Conservation (phyloP, 176 grass and related monocot genomes). For the Lolium multiflorum region DNA sequence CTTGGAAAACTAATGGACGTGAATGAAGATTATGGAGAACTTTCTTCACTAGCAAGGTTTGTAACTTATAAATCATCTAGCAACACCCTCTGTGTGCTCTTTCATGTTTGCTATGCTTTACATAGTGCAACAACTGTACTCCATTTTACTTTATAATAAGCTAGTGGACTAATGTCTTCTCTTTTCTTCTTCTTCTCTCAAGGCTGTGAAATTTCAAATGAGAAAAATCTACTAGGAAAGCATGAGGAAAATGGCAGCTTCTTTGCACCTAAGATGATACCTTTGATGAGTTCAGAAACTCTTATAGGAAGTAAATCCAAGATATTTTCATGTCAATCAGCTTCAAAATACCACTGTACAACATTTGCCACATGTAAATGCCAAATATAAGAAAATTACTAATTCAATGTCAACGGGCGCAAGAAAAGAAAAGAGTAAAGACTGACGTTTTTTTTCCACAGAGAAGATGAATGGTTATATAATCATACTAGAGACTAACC, state of each 20-base stretch:
- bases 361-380: too few relatives aligned
- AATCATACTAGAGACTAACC: not conserved
- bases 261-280: slow-evolving; percentile 10
- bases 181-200: slow-evolving; percentile 27
- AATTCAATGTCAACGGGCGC: too few relatives aligned
- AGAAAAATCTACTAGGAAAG: slow-evolving; percentile 25
- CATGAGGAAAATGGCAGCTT: slow-evolving; percentile 24
- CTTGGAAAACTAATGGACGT: slow-evolving; percentile 91
- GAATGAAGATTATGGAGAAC: slow-evolving; percentile 76
- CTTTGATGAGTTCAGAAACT: slow-evolving; percentile 25
- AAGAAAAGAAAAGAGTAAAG: too few relatives aligned
- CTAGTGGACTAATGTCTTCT: not conserved
- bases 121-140: not conserved
- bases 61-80: slow-evolving; percentile 13
- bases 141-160: not conserved
- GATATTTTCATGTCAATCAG: slow-evolving; percentile 14
- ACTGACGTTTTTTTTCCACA: not conserved
- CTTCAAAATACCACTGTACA: slow-evolving; percentile 9
- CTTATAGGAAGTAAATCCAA: slow-evolving; percentile 40
- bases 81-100: not conserved
- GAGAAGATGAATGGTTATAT: slow-evolving; percentile 8
- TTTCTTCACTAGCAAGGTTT: slow-evolving; percentile 85
- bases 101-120: slow-evolving; percentile 5
- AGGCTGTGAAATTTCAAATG: not conserved
- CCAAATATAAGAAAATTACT: too few relatives aligned